Conservation (phyloP, 2,329 filamentous ascomycete species). For the Fusarium musae region DNA sequence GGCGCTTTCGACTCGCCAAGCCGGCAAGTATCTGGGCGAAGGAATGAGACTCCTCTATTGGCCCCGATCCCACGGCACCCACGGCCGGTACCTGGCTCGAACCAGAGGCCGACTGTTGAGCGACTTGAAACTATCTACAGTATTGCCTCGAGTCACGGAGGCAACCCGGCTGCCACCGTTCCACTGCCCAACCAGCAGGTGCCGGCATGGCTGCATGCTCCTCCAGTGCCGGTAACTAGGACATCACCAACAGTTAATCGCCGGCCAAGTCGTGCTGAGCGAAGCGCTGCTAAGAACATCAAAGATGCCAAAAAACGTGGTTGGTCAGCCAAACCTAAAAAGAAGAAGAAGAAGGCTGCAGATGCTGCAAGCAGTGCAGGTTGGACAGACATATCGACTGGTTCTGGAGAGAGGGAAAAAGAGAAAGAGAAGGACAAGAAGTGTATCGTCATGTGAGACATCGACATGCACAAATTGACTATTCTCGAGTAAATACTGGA, state of each 20-base stretch:
- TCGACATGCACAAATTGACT: conserved; percentile 2
- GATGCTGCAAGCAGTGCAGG: conserved; percentile 59
- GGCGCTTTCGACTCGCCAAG: conserved; percentile 63
- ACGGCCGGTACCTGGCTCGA: conserved; percentile 49
- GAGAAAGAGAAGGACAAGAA: conserved; percentile 61
- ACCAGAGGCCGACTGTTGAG: conserved; percentile 59
- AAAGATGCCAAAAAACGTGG: conserved; percentile 68
- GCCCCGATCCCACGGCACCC: conserved; percentile 65
- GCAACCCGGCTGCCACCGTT: conserved; percentile 15
- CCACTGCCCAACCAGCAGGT: conserved; percentile 32
- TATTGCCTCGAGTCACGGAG: conserved; percentile 38
- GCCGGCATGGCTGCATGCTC: conserved; percentile 51
- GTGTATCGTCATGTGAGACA: conserved; percentile 63
- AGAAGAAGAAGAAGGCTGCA: conserved; percentile 53
- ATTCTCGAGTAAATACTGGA: not conserved
- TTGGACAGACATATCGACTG: conserved; percentile 64
- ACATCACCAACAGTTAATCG: conserved; percentile 58
- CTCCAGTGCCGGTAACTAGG: conserved; percentile 50
- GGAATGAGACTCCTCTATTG: conserved; percentile 59
- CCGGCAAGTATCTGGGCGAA: conserved; percentile 47
- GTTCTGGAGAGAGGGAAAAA: conserved; percentile 42
- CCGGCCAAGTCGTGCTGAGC: conserved; percentile 65
- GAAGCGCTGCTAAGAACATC: conserved; percentile 71
- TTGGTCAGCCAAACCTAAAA: conserved; percentile 60
- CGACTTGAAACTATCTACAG: conserved; percentile 67